phyloP scores from a whole-genome alignment of 2,329 filamentous ascomycete genomes.

The Colletotrichum echinochloae region DNA sequence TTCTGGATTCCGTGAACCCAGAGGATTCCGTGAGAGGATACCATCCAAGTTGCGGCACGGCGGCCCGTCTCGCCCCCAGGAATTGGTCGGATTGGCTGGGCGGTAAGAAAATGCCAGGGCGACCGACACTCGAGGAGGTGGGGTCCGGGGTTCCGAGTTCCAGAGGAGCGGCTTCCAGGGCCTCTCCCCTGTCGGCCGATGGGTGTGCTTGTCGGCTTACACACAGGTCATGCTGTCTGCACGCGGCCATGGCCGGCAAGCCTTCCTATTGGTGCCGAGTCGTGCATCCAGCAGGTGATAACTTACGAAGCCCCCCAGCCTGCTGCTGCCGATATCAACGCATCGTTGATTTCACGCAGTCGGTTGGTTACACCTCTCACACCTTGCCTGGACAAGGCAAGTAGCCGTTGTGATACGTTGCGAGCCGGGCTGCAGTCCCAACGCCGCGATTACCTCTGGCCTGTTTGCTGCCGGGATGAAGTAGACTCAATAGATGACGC shows the following conservation, averaged over 20 bases:
- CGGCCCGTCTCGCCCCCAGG: slow-evolving; percentile 27
- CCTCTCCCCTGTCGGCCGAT: background rate
- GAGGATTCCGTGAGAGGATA: background rate
- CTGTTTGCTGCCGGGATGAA: background rate
- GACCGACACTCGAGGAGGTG: slow-evolving; percentile 1
- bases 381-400: background rate
- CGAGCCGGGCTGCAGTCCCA: background rate
- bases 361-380: background rate
- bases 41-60: slow-evolving; percentile 14
- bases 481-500: background rate
- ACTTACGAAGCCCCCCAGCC: background rate
- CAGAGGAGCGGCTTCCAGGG: slow-evolving; percentile 21
- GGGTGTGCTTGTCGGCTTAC: background rate
- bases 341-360: background rate
- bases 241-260: slow-evolving; percentile 3
- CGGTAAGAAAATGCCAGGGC: slow-evolving; percentile 17
- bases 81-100: slow-evolving; percentile 31
- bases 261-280: slow-evolving; percentile 1
- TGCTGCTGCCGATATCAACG: background rate
- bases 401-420: slow-evolving; percentile 4
- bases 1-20: background rate
- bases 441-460: background rate
- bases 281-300: background rate
- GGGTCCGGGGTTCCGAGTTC: slow-evolving; percentile 33
- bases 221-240: background rate